phyloP scores from a whole-genome alignment of 2,329 filamentous ascomycete species.

The Aquanectria penicillioides region DNA sequence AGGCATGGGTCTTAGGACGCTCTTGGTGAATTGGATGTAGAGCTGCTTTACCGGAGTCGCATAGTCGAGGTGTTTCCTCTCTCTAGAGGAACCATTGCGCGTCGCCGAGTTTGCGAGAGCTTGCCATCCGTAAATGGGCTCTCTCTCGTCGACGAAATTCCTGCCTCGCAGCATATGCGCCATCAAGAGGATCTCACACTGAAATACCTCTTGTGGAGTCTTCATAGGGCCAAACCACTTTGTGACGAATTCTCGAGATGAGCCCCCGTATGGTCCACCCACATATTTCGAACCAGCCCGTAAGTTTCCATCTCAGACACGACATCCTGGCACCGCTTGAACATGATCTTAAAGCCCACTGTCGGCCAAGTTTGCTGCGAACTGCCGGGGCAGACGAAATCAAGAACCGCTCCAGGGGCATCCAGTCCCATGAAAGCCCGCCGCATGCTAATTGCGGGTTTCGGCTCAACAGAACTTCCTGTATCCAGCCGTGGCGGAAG shows the following conservation, averaged over 20 bases:
- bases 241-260: not conserved
- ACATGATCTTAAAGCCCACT: not conserved
- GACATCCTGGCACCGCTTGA: not conserved
- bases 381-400: not conserved
- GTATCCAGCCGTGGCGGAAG: not conserved
- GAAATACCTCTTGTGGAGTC: not conserved
- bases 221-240: not conserved
- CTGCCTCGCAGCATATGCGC: not conserved
- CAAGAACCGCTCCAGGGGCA: not conserved
- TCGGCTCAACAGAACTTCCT: not conserved
- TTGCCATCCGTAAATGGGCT: slow-evolving; percentile 3
- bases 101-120: not conserved
- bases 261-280: slow-evolving; percentile 2
- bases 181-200: not conserved
- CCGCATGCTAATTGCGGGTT: not conserved
- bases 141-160: not conserved
- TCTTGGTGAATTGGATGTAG: not conserved
- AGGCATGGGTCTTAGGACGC: not conserved
- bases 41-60: not conserved
- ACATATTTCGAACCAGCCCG: not conserved
- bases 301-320: not conserved
- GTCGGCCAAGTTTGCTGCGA: too few relatives aligned
- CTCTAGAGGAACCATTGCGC: not conserved
- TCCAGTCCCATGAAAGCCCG: not conserved
- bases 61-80: not conserved